phyloP scores from a whole-genome alignment of 2,329 filamentous ascomycete species.

The Aspergillus ochraceoroseus region DNA sequence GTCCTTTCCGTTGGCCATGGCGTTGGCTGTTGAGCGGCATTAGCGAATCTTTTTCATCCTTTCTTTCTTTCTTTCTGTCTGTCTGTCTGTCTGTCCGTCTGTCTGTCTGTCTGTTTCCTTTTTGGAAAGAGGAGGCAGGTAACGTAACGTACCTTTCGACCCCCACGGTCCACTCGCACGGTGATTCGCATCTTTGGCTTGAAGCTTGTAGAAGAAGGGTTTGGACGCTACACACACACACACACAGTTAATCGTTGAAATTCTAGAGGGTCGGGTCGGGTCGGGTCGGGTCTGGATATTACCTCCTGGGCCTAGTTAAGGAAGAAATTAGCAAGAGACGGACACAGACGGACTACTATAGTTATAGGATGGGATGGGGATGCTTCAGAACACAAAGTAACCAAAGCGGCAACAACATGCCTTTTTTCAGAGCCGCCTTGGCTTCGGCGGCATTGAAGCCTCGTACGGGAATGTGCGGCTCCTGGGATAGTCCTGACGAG shows the following conservation, averaged over 20 bases:
- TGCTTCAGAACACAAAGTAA: no score
- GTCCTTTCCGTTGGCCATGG: conserved; percentile 48
- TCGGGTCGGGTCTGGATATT: no score
- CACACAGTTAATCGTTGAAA: conserved; percentile 4
- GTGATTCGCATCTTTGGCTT: conserved; percentile 35
- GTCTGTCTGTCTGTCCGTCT: no score
- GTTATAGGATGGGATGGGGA: no score
- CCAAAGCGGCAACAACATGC: conserved; percentile 25
- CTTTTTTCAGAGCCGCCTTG: conserved; percentile 40
- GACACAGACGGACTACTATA: no score
- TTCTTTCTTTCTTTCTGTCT: no score
- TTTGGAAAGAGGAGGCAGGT: neutral
- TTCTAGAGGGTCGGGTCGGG: no score
- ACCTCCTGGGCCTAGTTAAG: conserved; percentile 37
- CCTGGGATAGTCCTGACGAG: conserved; percentile 24
- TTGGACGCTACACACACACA: conserved; percentile 28
- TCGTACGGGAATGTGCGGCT: conserved; percentile 42
- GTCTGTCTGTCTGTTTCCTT: no score
- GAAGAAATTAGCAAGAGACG: no score
- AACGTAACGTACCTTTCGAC: conserved; percentile 39
- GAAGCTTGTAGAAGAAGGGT: conserved; percentile 38
- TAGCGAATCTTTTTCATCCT: no score
- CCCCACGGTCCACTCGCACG: conserved; percentile 42
- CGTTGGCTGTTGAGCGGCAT: conserved; percentile 38
- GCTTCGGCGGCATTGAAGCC: conserved; percentile 44